Conservation (phyloP, 345 rosid species). For the Gossypium australe region DNA sequence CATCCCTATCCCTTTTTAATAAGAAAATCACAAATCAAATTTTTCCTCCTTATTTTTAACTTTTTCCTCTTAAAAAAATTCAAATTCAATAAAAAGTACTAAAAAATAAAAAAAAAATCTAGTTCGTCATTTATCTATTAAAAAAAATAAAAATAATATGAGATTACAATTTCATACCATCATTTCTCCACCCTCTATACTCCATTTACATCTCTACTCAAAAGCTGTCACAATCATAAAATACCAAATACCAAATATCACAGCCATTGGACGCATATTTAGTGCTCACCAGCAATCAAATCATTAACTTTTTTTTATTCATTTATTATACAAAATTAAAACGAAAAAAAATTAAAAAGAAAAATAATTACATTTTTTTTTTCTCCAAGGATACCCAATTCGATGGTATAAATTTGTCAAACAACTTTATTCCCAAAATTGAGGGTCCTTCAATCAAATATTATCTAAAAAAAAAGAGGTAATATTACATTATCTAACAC, state of each 20-base stretch:
- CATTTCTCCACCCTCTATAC: rapidly evolving
- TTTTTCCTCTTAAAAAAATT: too few species aligned
- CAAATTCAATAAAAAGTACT: too few species aligned
- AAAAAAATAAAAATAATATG: too few species aligned
- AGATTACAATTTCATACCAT: too few species aligned
- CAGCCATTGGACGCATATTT: neutral
- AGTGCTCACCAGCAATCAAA: neutral
- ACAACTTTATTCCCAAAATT: slow-evolving; percentile 3
- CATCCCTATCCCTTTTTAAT: too few species aligned
- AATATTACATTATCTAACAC: slow-evolving; percentile 5
- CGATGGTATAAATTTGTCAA: neutral
- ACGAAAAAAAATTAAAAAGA: neutral
- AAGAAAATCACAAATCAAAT: too few species aligned
- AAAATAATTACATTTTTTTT: slow-evolving; percentile 13
- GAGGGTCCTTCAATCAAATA: slow-evolving; percentile 7
- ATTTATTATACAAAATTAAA: neutral
- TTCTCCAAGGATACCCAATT: neutral
- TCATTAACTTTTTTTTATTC: neutral
- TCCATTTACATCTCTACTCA: too few species aligned
- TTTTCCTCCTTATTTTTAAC: too few species aligned
- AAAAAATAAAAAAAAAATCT: too few species aligned
- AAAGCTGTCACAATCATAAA: neutral
- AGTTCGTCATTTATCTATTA: too few species aligned
- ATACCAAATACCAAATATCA: too few species aligned
- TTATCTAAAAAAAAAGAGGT: neutral